phyloP scores from a whole-genome alignment of 2,329 filamentous ascomycete genomes.

The Sphaerulina musiva region DNA sequence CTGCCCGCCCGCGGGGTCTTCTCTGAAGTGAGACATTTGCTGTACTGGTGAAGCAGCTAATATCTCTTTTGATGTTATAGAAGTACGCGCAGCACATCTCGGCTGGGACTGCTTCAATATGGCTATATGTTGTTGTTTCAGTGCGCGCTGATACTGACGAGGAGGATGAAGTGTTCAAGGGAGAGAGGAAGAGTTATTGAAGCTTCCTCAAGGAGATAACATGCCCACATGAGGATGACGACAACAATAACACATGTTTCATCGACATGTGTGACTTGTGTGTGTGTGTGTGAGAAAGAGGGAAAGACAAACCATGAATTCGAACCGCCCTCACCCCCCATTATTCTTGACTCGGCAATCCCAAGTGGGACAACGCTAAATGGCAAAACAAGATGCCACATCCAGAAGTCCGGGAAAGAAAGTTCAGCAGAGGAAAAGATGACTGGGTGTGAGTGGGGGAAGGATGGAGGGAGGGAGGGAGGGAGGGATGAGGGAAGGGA shows the following conservation, averaged over 20 bases:
- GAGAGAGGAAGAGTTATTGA: not conserved
- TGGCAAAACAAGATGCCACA: not conserved
- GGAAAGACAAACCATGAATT: not conserved
- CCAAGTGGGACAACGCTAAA: not conserved
- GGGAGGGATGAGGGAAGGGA: not conserved
- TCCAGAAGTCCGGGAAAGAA: not conserved
- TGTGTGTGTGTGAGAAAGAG: too few species aligned
- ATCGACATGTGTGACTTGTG: not conserved
- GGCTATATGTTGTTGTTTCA: too few species aligned
- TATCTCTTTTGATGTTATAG: too few species aligned
- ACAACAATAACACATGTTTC: not conserved
- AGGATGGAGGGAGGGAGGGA: too few species aligned
- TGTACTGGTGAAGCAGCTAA: too few species aligned
- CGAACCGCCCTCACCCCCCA: too few species aligned
- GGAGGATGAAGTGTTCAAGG: too few species aligned
- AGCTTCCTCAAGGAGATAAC: not conserved
- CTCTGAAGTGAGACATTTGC: not conserved
- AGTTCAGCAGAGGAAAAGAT: not conserved
- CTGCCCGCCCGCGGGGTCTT: too few species aligned
- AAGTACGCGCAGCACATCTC: not conserved
- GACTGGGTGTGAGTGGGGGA: too few species aligned
- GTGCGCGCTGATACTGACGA: too few species aligned
- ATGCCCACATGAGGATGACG: too few species aligned
- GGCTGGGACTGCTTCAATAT: not conserved
- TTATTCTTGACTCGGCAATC: not conserved